phyloP scores from a whole-genome alignment of 306 rosid genomes.

The Carpinus viminea region DNA sequence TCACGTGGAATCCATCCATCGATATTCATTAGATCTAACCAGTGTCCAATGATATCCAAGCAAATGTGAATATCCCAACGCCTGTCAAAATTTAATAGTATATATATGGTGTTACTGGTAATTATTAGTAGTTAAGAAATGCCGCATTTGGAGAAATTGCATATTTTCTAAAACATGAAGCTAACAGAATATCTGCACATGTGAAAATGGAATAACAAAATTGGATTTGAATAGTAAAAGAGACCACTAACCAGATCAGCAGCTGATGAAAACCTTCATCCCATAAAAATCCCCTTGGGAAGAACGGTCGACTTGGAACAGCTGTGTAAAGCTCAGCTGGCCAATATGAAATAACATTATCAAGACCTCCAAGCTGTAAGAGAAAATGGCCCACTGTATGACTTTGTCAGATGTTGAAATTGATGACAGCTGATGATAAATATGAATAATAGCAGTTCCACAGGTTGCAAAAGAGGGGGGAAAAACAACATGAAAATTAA shows the following conservation, averaged over 20 bases:
- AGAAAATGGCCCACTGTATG: constrained; percentile 35
- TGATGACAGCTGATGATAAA: constrained; percentile 23
- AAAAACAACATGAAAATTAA: constrained; percentile 12
- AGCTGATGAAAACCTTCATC: constrained; percentile 99
- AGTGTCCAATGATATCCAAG: constrained; percentile 87
- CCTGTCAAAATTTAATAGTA: constrained; percentile 53
- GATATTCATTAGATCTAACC: constrained; percentile 90
- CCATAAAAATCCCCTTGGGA: constrained; percentile 99
- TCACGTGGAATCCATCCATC: constrained; percentile 99
- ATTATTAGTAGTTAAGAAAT: not conserved
- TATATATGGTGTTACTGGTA: not conserved
- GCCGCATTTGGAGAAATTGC: not conserved
- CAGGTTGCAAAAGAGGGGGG: constrained; percentile 3
- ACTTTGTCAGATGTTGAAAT: constrained; percentile 33
- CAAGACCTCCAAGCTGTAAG: constrained; percentile 59
- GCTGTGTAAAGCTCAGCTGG: constrained; percentile 96
- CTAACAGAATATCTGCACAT: constrained; percentile 4
- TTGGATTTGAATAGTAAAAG: not conserved
- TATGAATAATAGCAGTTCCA: constrained; percentile 7
- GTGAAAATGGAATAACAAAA: constrained; percentile 17
- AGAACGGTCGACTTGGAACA: constrained; percentile 91
- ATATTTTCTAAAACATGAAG: not conserved
- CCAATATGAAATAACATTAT: constrained; percentile 70
- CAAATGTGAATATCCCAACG: constrained; percentile 89
- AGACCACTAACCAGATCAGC: constrained; percentile 69